phyloP scores from a whole-genome alignment of 2,329 filamentous ascomycete genomes.

The Rhinocladiella mackenziei region DNA sequence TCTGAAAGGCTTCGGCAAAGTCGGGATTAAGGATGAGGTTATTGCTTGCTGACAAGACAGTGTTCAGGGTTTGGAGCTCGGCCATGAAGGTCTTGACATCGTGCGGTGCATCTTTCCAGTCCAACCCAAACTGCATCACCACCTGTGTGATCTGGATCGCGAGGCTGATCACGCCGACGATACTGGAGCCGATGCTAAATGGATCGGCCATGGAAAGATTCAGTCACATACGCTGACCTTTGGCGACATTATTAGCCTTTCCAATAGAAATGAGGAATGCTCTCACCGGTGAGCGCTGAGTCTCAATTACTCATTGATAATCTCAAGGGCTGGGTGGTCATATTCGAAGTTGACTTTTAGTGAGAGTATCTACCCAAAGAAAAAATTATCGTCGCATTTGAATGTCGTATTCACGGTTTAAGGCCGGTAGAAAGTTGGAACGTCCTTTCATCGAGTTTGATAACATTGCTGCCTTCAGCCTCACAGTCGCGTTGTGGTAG shows the following conservation, averaged over 20 bases:
- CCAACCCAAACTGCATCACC: slow-evolving; percentile 23
- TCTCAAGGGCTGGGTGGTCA: neutral
- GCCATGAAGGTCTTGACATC: slow-evolving; percentile 23
- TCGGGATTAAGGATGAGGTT: slow-evolving; percentile 23
- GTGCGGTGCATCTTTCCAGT: slow-evolving; percentile 26
- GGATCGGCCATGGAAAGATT: slow-evolving; percentile 20
- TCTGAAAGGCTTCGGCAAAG: slow-evolving; percentile 27
- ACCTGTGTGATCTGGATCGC: slow-evolving; percentile 24
- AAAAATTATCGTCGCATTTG: neutral
- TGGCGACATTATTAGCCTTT: neutral
- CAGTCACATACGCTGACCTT: neutral
- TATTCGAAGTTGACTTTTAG: neutral
- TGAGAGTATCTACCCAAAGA: neutral
- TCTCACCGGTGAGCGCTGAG: neutral
- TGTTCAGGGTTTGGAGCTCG: slow-evolving; percentile 22
- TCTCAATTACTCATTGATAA: too few relatives aligned
- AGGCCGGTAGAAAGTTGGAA: neutral
- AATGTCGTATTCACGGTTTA: neutral
- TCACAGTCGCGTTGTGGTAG: neutral
- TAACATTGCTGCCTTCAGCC: neutral
- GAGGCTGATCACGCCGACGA: slow-evolving; percentile 21
- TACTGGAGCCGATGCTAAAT: slow-evolving; percentile 15
- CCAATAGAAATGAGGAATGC: neutral
- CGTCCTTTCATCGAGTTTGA: neutral
- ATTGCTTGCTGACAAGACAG: slow-evolving; percentile 20